Evolutionary conservation across 75 land plant species (phyloP), one percentile per base, ranked within the genome.

Genomic region (Cunninghamia lanceolata): DNA sequence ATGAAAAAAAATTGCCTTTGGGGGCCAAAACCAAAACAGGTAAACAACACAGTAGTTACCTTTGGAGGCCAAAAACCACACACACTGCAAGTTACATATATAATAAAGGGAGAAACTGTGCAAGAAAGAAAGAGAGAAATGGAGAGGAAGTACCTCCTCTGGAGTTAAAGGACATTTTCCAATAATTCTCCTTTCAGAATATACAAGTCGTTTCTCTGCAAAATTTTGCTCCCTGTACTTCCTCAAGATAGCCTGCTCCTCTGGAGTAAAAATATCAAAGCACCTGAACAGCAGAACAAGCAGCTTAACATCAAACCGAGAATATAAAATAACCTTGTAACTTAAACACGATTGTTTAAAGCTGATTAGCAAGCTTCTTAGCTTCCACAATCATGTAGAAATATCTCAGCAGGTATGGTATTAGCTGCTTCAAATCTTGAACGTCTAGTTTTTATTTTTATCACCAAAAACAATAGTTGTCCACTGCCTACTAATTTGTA

Each of bases 81-180:
- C 15, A 13, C 34, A 25, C 75, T 34, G 75, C 36, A 73, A 73
- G 3, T 73, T 11, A 73, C 68, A 63, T 73, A 14, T 34, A 73
- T 73, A 34, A 59, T 73, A 73, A 13, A 32, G 75, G 36, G 34
- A 25, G 68, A 13, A 13, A 34, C 14, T 34, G 75, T 8, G 34
- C 36, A 73, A 73, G 38, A 34, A 34, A 82, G 43, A 42, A 35
- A 83, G 35, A 7, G 76, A 84, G 25, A 28, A 84, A 32, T 14
- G 35, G 39, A 28, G n/a, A 85, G 36, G 2, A 68, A 74, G 83
- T 87, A 95, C 99, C 93, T 98, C 99, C 88, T 96, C 98, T 30
- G 99, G 99, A 87, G 99, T 98, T 52, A 96, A 89, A 39, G 99
- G 99, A 86, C 98, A 98, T 89, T 98, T 98, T 63, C 99, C 99